These are phyloP conservation scores for Aureobasidium musti DNA, from an alignment of 2,329 filamentous ascomycete genomes.

Conservation along the genomic window DNA sequence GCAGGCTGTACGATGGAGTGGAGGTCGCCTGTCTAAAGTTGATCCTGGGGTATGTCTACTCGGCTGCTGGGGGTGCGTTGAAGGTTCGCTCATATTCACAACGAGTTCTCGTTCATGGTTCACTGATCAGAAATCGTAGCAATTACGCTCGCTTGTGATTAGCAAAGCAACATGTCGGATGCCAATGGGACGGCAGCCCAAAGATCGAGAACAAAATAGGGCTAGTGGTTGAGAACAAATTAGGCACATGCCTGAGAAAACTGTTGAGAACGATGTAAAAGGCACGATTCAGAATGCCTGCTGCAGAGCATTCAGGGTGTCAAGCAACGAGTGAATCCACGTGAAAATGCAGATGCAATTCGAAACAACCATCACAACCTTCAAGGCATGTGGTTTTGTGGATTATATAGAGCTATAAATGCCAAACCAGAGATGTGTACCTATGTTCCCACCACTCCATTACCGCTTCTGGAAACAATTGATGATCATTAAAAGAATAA, in stretches of 20 bases:
- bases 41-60: neutral
- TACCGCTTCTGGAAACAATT: neutral
- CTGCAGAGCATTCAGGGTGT: neutral
- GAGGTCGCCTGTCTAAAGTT: neutral
- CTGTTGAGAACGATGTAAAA: neutral
- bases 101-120: neutral
- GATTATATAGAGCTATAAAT: neutral
- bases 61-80: neutral
- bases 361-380: neutral
- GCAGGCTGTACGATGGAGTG: slow-evolving; percentile 6
- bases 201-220: no score
- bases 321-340: no score
- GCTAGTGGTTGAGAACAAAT: neutral
- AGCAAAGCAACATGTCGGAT: neutral
- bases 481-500: slow-evolving; percentile 13
- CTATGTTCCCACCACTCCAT: neutral
- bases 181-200: neutral
- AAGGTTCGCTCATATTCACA: neutral
- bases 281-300: neutral
- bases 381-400: neutral
- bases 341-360: neutral
- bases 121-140: no score
- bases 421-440: neutral
- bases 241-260: neutral
- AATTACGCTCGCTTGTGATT: neutral